Base-by-base conservation (phyloP, 768 basidiomycete species). In the Pulveroboletus sp. region DNA sequence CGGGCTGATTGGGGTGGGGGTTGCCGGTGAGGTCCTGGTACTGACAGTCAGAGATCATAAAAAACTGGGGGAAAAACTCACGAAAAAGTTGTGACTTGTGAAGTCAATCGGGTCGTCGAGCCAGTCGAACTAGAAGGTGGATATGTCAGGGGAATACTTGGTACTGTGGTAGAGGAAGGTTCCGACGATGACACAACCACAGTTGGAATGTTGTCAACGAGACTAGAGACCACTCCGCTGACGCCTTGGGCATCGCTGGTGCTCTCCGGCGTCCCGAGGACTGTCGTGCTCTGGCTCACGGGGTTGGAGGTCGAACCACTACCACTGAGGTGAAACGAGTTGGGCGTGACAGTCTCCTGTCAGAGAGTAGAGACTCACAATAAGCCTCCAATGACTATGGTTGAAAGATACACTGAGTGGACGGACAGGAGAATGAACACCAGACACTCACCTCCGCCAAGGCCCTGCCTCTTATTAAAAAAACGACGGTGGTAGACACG, bases 61-160 rank as follows among this genome's bases (percentile, higher is more conserved):
- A 11, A 41, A 39, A 26, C 9, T n/a, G 21, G 6, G 8, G 30
- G 6, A 43, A 9, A 33, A 33, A 49, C 65, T 49, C 51, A 71
- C 69, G 58, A 59, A 5, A 55, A 21, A 17, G 47, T 38, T 31
- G 36, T 26, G 0, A n/a, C 27, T 37, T 4, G 33, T 8, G 56
- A 47, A 36, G 54, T 31, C 18, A 52, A 28, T 41, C 49, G 30
- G n/a, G 47, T 51, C 35, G 62, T 59, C 57, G 65, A 57, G 43
- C 63, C 59, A 43, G 63, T 51, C 54, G 61, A 59, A 50, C 65
- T 60, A 61, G 56, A 59, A 55, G 54, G 43, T 28, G 63, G 46
- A 47, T 1, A 26, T 7, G 65, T 67, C 35, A 62, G 50, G 43
- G 60, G 32, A 12, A 43, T 40, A 27, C 44, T 68, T 32, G 56